A percentile compares a stretch with the other conserved stretches of the same genome.
Evolutionary conservation across 768 basidiomycete genomes (phyloP).

Genomic region (Pleurotus citrinopileatus): DNA sequence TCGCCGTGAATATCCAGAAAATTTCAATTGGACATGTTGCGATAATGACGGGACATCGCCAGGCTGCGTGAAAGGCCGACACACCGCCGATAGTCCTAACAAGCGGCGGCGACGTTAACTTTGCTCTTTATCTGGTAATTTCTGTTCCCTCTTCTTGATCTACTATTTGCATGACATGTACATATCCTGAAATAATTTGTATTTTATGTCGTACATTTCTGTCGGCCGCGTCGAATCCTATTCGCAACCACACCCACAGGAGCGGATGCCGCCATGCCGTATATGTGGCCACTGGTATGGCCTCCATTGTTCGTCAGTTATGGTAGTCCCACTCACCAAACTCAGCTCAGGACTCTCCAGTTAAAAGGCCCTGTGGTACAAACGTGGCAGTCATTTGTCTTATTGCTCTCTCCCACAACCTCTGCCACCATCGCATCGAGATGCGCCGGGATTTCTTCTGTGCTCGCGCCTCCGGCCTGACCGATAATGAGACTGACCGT

Average conservation of each 20-base stretch:
- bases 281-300: too few relatives aligned
- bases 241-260: too few relatives aligned
- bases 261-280: too few relatives aligned
- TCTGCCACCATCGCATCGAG: not conserved
- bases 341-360: too few relatives aligned
- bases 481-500: not conserved
- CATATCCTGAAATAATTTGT: not conserved
- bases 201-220: too few relatives aligned
- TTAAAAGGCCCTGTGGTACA: not conserved
- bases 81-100: constrained; percentile 18
- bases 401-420: not conserved
- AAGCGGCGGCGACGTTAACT: not conserved
- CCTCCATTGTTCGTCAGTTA: too few relatives aligned
- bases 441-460: not conserved
- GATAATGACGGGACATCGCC: constrained; percentile 29
- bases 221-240: too few relatives aligned
- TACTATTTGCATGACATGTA: not conserved
- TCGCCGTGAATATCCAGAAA: constrained; percentile 39
- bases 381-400: not conserved
- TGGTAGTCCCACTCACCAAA: too few relatives aligned
- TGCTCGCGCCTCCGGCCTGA: not conserved
- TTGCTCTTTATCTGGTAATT: too few relatives aligned
- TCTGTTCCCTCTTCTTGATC: not conserved
- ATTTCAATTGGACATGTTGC: constrained; percentile 53
- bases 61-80: constrained; percentile 39